Evolutionary conservation across 23 red algal species (phyloP).

Genomic region (Chondrus crispus): DNA sequence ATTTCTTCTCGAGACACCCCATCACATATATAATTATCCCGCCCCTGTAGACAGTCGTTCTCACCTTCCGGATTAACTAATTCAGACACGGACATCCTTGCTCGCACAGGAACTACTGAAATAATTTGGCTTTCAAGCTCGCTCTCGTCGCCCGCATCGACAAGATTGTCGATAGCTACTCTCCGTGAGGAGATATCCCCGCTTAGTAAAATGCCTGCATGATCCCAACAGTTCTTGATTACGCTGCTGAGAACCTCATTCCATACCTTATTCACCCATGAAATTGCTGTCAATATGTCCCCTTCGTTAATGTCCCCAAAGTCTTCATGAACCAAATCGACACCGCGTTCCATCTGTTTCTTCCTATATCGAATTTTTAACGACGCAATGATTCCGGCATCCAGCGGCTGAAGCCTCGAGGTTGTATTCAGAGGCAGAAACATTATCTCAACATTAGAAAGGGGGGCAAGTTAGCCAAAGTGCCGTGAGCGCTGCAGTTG

Average conservation of each 20-base stretch:
- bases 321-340: not conserved
- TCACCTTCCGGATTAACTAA: no score
- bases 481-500: not conserved
- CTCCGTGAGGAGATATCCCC: no score
- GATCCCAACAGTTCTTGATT: not conserved
- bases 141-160: no score
- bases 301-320: not conserved
- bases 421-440: not conserved
- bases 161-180: no score
- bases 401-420: not conserved
- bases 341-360: not conserved
- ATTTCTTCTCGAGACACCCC: no score
- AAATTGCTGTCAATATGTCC: not conserved
- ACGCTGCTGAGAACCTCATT: not conserved
- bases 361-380: not conserved
- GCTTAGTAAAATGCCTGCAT: not conserved
- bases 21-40: no score
- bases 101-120: no score
- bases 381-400: not conserved
- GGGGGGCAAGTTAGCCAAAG: not conserved
- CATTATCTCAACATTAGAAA: not conserved
- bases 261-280: not conserved
- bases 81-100: no score
- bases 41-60: no score
- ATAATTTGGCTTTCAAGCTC: no score